phyloP scores from a whole-genome alignment of 495 filamentous ascomycete genomes.

The Penicillium ochrochloron region DNA sequence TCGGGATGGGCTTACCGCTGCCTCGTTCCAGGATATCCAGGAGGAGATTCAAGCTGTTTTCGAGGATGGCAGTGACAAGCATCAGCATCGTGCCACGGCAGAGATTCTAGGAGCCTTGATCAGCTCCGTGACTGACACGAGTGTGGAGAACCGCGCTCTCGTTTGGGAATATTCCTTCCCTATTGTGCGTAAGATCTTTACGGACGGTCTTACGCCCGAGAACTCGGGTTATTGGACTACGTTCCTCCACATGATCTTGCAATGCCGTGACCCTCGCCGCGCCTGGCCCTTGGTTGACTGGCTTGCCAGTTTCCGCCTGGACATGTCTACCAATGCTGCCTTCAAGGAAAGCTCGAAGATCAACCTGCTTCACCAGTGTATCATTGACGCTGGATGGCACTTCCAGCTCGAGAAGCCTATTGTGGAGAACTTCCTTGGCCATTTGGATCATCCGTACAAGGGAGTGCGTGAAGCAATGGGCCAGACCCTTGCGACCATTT shows the following conservation, averaged over 20 bases:
- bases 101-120: conserved; percentile 91
- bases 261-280: conserved; percentile 83
- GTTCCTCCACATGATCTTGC: conserved; percentile 83
- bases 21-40: conserved; percentile 86
- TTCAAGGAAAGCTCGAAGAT: conserved; percentile 99
- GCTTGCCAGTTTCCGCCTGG: conserved; percentile 83
- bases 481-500: conserved; percentile 81
- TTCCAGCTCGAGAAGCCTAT: conserved; percentile 93
- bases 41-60: conserved; percentile 74
- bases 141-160: conserved; percentile 66
- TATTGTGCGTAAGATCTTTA: conserved; percentile 81
- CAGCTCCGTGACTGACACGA: conserved; percentile 71
- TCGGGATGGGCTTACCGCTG: conserved; percentile 66
- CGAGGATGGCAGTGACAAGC: conserved; percentile 94
- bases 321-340: conserved; percentile 93
- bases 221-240: conserved; percentile 94
- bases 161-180: conserved; percentile 92
- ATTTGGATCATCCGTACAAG: conserved; percentile 98
- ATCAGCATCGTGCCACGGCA: conserved; percentile 94
- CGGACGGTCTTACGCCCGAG: conserved; percentile 89
- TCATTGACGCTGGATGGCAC: conserved; percentile 92
- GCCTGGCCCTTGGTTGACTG: conserved; percentile 84
- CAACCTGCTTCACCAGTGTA: conserved; percentile 84
- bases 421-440: conserved; percentile 82
- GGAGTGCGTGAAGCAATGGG: conserved; percentile 94